A percentile compares a stretch with the other conserved stretches of the same genome.
Evolutionary conservation across 176 grass and related monocot species (phyloP).

Genomic region (Hsuehochloa calcarea): DNA sequence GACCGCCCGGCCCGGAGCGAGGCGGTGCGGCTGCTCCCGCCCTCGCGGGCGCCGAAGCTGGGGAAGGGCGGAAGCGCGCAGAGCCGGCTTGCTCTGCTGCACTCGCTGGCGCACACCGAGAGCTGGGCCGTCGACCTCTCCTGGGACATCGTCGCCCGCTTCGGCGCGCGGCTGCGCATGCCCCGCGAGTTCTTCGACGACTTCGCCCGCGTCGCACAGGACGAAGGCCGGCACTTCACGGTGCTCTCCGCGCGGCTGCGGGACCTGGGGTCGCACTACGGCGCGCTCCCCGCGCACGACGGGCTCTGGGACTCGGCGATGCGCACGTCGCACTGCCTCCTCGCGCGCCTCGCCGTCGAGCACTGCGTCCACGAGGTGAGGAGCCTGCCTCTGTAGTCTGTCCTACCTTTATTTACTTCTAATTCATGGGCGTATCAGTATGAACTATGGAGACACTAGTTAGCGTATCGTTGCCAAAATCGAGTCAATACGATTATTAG

Average conservation of each 20-base stretch:
- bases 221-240: slow-evolving; percentile 68
- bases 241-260: slow-evolving; percentile 63
- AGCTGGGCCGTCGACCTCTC: slow-evolving; percentile 98
- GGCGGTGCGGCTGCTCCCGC: slow-evolving; percentile 64
- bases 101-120: slow-evolving; percentile 88
- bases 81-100: slow-evolving; percentile 75
- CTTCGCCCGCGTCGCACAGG: slow-evolving; percentile 68
- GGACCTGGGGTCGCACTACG: slow-evolving; percentile 73
- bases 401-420: background rate
- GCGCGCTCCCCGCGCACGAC: slow-evolving; percentile 78
- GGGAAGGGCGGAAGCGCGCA: slow-evolving; percentile 81
- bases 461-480: background rate
- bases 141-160: slow-evolving; percentile 88
- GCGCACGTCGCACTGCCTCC: slow-evolving; percentile 58
- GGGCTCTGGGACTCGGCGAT: slow-evolving; percentile 90
- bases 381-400: background rate
- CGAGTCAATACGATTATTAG: background rate
- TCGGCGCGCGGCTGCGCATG: slow-evolving; percentile 59
- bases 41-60: slow-evolving; percentile 67
- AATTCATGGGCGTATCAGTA: background rate
- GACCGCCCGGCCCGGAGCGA: slow-evolving; percentile 65
- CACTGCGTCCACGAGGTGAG: slow-evolving; percentile 85
- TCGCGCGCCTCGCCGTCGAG: slow-evolving; percentile 84
- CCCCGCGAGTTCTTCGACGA: slow-evolving; percentile 81
- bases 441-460: background rate